Base-by-base conservation (phyloP, 768 basidiomycete genomes). In the Galerina marginata region DNA sequence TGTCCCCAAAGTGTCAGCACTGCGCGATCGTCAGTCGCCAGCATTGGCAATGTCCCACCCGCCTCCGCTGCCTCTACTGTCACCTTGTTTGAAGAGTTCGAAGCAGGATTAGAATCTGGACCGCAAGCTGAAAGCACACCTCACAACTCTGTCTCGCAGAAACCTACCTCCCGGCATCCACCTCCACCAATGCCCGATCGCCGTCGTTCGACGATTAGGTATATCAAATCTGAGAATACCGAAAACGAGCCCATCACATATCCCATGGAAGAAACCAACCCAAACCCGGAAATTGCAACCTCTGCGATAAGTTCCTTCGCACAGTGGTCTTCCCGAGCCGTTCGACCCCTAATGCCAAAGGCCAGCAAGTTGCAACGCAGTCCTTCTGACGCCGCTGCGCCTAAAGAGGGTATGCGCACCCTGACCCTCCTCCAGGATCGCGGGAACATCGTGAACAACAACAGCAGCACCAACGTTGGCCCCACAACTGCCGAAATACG, bases 121-220 rank as follows among this genome's bases (percentile, higher is more conserved):
- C 86, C 86, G 23, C 77, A 80, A 45, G 83, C 86, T 3, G 82
- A 88, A 70, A 90, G 87, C 68, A 90, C 89, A 0, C 88, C 88
- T 1, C 84, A 85, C 64, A 84, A 84, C 61, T 75, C 72, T 23
- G 72, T 77, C 58, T 68, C 76, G 42, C 69, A 70, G 42, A 81
- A 77, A 63, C 69, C 74, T 23, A 65, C 58, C 6, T 70, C 71
- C 44, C 72, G 71, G 45, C 69, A 71, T 52, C 71, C 74, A 9
- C 74, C 76, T n/a, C 71, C 77, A 36, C 75, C 79, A 49, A 61
- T 80, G 59, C 73, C 75, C 48, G 71, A 71, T 58, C 63, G 66
- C 52, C 79, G 81, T 65, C 84, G 83, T 67, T 86, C 88, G 56
- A 86, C 85, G 66, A 86, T 89, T 72, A 75, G 82, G 59, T 88